Percentiles rank a stretch among this genome's conserved stretches.
These are phyloP conservation scores for Solanum hybrid DNA, from an alignment of 305 asterid species.

Conservation along the genomic window DNA sequence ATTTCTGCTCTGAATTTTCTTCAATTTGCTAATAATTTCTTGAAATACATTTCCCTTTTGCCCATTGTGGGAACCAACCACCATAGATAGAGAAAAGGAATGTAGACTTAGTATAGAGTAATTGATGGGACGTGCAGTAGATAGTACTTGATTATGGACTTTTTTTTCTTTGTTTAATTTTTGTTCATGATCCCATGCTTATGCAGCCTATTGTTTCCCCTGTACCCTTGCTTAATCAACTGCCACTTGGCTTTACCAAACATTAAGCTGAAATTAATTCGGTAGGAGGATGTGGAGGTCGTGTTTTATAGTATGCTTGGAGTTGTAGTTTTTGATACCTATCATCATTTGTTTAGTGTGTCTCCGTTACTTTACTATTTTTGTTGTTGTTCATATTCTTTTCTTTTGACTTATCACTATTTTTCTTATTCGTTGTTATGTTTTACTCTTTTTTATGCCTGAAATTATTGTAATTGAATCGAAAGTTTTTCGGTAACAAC, in stretches of 20 bases:
- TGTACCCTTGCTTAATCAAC: not conserved
- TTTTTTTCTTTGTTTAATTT: not conserved
- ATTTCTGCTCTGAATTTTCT: not conserved
- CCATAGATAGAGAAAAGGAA: not conserved
- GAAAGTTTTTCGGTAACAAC: too few species aligned
- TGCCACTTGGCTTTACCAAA: not conserved
- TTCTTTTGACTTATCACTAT: too few species aligned
- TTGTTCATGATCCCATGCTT: not conserved
- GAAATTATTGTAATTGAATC: not conserved
- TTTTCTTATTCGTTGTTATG: too few species aligned
- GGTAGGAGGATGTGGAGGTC: not conserved
- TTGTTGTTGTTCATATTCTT: too few species aligned
- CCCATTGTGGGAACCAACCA: not conserved
- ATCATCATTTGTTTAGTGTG: not conserved
- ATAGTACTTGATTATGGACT: not conserved
- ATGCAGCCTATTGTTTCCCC: not conserved
- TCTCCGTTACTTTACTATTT: too few species aligned
- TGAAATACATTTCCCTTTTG: not conserved
- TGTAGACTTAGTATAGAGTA: not conserved
- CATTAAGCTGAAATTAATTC: not conserved
- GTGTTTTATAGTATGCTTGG: not conserved
- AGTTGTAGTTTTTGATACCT: too few species aligned
- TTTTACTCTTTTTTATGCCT: not conserved
- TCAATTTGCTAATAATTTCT: not conserved
- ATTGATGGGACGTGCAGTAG: conserved; percentile 3